phyloP scores from a whole-genome alignment of 305 asterid species.

The Plantago coronopus region DNA sequence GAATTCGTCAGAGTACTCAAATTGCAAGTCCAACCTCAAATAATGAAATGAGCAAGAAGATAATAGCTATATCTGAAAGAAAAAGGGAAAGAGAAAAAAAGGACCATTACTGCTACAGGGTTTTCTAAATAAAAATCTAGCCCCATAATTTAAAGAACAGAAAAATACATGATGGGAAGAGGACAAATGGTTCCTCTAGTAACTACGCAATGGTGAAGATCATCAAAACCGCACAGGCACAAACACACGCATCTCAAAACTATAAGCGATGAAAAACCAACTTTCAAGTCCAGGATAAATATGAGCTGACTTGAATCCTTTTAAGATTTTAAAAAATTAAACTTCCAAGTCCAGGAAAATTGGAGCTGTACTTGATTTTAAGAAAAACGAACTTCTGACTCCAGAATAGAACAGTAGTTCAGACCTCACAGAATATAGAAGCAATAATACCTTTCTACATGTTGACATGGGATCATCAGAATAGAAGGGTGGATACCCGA shows the following conservation, averaged over 20 bases:
- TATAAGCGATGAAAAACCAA: background rate
- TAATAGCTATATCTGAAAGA: background rate
- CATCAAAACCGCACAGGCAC: background rate
- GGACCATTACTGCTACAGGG: background rate
- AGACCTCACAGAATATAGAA: background rate
- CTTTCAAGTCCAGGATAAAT: background rate
- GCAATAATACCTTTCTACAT: slow-evolving; percentile 35
- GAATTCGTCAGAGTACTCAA: slow-evolving; percentile 6
- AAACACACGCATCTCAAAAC: background rate
- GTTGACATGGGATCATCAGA: slow-evolving; percentile 43
- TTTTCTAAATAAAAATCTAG: slow-evolving; percentile 12
- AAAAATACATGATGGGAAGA: slow-evolving; percentile 13
- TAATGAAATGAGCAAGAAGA: background rate
- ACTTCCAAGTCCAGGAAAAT: background rate
- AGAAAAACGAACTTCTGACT: too few species aligned
- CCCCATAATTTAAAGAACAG: slow-evolving; percentile 12
- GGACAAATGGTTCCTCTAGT: slow-evolving; percentile 14
- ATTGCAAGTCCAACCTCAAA: slow-evolving; percentile 14
- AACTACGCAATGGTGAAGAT: slow-evolving; percentile 17
- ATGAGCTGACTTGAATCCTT: background rate
- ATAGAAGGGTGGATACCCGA: slow-evolving; percentile 46
- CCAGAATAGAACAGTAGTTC: background rate
- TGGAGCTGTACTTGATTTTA: too few species aligned
- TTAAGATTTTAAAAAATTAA: too few species aligned
- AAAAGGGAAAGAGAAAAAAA: too few species aligned